Evolutionary conservation across 140 eudicot genomes (phyloP).

Genomic region (Cichorium intybus): DNA sequence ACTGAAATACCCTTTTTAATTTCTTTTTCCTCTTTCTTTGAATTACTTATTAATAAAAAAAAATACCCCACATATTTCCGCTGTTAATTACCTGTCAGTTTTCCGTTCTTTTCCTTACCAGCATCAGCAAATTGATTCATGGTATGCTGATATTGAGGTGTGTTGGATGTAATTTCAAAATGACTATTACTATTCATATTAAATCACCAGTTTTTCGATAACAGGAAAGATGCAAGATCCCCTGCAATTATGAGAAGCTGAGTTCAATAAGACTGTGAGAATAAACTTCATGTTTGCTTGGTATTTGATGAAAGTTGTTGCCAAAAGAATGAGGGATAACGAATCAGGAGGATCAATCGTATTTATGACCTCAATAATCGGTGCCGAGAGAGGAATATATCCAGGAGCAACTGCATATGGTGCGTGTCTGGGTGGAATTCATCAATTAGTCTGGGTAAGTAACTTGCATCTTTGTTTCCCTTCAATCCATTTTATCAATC

Average conservation of each 20-base stretch:
- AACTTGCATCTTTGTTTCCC: background rate
- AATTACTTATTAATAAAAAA: no score
- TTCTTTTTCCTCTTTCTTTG: no score
- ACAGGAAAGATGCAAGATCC: conserved; percentile 94
- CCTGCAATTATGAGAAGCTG: conserved; percentile 53
- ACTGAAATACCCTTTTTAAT: no score
- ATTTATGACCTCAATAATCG: conserved; percentile 69
- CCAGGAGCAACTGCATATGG: conserved; percentile 94
- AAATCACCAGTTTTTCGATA: conserved; percentile 14
- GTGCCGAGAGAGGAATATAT: conserved; percentile 92
- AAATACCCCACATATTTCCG: no score
- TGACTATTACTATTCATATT: background rate
- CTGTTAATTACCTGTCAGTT: background rate
- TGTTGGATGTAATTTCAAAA: no score
- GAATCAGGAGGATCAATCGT: conserved; percentile 85
- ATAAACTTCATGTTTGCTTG: conserved; percentile 78
- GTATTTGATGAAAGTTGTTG: conserved; percentile 80
- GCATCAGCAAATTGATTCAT: conserved; percentile 7
- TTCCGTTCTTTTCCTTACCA: conserved; percentile 7
- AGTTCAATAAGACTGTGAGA: conserved; percentile 77
- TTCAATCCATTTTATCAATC: background rate
- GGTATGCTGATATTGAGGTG: background rate
- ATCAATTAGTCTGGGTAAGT: conserved; percentile 85
- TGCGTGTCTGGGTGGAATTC: conserved; percentile 75
- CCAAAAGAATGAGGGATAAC: conserved; percentile 73